Evolutionary conservation across 2,329 filamentous ascomycete genomes (phyloP).

Genomic region (Trichoderma sp.): DNA sequence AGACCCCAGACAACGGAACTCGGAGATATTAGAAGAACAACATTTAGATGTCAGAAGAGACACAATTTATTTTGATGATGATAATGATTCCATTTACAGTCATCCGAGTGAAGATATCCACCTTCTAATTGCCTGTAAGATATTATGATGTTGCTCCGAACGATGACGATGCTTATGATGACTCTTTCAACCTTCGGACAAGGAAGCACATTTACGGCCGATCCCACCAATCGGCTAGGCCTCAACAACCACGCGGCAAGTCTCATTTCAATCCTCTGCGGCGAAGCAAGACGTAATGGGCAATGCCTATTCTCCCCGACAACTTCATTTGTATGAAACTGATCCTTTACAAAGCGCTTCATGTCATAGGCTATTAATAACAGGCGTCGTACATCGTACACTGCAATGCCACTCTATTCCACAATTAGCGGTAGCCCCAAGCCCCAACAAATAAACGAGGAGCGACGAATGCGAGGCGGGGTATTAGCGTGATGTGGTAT

Average conservation of each 20-base stretch:
- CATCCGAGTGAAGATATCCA: not conserved
- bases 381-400: not conserved
- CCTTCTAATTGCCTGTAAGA: not conserved
- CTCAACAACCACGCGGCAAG: not conserved
- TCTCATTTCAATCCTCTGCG: not conserved
- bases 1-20: conserved; percentile 35
- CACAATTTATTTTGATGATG: not conserved
- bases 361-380: not conserved
- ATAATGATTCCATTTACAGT: not conserved
- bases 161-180: not conserved
- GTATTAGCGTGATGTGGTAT: not conserved
- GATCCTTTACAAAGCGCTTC: not conserved
- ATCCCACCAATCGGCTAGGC: not conserved
- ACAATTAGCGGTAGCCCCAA: not conserved
- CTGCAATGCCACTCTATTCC: not conserved
- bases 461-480: not conserved
- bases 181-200: not conserved
- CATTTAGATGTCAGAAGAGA: not conserved
- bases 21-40: conserved; percentile 28
- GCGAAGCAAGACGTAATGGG: not conserved
- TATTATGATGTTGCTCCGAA: not conserved
- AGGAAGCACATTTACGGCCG: not conserved
- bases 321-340: not conserved
- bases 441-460: not conserved
- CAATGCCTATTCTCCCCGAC: not conserved